These are phyloP conservation scores for Aspergillus sclerotiicarbonarius DNA, from an alignment of 495 filamentous ascomycete species.

Conservation along the genomic window DNA sequence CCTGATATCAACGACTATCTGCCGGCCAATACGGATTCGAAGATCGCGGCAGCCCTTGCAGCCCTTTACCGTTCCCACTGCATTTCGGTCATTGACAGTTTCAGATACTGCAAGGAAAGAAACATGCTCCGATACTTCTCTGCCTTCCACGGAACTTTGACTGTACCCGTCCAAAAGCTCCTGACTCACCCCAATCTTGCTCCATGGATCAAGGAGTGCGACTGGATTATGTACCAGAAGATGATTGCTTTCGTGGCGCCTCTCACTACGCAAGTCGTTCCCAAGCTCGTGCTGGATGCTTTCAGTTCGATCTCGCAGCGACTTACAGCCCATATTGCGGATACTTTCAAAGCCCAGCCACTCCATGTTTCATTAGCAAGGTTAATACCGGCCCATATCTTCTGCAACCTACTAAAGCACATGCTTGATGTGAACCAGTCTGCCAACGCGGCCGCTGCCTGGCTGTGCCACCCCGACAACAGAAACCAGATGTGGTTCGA, in stretches of 20 bases:
- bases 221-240: slow-evolving; percentile 92
- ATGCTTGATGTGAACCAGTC: slow-evolving; percentile 87
- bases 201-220: slow-evolving; percentile 91
- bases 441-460: slow-evolving; percentile 55
- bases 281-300: slow-evolving; percentile 75
- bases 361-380: slow-evolving; percentile 81
- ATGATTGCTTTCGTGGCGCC: slow-evolving; percentile 89
- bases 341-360: slow-evolving; percentile 77
- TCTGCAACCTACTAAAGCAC: slow-evolving; percentile 78
- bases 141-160: slow-evolving; percentile 92
- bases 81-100: slow-evolving; percentile 89
- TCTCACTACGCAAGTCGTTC: slow-evolving; percentile 84
- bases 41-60: slow-evolving; percentile 74
- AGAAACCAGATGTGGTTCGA: slow-evolving; percentile 85
- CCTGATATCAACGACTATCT: slow-evolving; percentile 76
- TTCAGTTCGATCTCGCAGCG: slow-evolving; percentile 79
- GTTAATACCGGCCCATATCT: slow-evolving; percentile 82
- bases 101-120: slow-evolving; percentile 92
- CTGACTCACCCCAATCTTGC: slow-evolving; percentile 78
- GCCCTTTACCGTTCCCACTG: slow-evolving; percentile 92
- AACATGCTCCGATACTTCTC: slow-evolving; percentile 94
- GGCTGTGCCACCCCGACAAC: slow-evolving; percentile 49
- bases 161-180: slow-evolving; percentile 94
- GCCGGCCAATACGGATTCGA: slow-evolving; percentile 70
- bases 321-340: slow-evolving; percentile 71